Base-by-base conservation (phyloP, 2,329 filamentous ascomycete genomes). In the Phialophora macrospora region DNA sequence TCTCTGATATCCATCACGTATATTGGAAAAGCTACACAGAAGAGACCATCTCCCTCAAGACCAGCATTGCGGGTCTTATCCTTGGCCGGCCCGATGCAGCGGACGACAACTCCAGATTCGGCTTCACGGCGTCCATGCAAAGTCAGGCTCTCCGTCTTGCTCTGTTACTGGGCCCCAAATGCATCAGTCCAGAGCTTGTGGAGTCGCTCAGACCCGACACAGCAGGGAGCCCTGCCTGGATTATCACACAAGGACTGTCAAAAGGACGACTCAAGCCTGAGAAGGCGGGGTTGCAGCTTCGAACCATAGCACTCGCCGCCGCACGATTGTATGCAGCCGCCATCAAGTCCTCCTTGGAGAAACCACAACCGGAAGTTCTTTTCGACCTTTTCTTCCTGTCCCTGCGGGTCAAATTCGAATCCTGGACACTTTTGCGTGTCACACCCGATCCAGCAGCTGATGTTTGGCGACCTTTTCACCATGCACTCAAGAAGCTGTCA, bases 211-310 rank as follows among this genome's bases (percentile, higher is more conserved):
- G 58, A 20, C 46, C 63, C 26, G 63, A 70, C 4, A 67, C 64
- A 1, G 20, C 60, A 7, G 79, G 78, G 57, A 71, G 66, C 26
- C 76, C 78, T 7, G 69, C 73, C 6, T 68, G 65, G 52, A 64
- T 81, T 2, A 80, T 81, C 46, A 38, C 76, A 56, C 71, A 72
- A 22, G 80, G 79, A 2, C 60, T 78, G 14, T 73, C 80, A n/a
- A 69, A 73, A 2, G 75, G 76, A 4, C 69, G 65, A n/a, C 61
- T 81, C 5, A 63, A 73, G 3, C 73, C 72, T 28, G 78, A 80
- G 44, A 80, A 80, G 63, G 77, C 78, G 28, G 78, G 78, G 12
- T 69, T 77, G 22, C 80, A 82, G 64, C 72, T 83, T n/a, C 78
- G 81, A 62, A 70, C 78, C 1, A 72, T 81, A 5, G 79, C 81